Evolutionary conservation across 148 eudicot genomes (phyloP).

Genomic region (Rhododendron mucronatum): DNA sequence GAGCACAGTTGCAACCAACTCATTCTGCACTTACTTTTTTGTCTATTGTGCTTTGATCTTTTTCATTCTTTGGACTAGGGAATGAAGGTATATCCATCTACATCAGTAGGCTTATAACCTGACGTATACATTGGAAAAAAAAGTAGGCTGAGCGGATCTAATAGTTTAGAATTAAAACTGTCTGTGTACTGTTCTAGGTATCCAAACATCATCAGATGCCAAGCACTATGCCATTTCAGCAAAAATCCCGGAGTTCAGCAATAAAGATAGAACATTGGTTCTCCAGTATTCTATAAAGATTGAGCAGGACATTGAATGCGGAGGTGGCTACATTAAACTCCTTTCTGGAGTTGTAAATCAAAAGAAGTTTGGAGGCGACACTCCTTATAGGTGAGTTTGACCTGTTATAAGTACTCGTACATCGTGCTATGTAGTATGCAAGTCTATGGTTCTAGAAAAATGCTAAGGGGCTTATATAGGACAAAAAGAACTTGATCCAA

Average conservation of each 20-base stretch:
- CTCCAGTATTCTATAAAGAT: slow-evolving; percentile 68
- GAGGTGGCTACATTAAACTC: slow-evolving; percentile 83
- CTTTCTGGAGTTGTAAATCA: slow-evolving; percentile 75
- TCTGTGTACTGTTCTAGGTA: slow-evolving; percentile 37
- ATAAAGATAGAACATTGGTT: slow-evolving; percentile 74
- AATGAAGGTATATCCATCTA: not conserved
- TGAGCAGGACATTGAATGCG: slow-evolving; percentile 86
- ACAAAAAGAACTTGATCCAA: not conserved
- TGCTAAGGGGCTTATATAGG: not conserved
- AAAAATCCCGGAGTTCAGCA: slow-evolving; percentile 67
- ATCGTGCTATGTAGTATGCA: not conserved
- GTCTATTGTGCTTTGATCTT: not conserved
- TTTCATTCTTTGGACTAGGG: not conserved
- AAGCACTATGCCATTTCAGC: slow-evolving; percentile 80
- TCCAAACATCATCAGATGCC: slow-evolving; percentile 73
- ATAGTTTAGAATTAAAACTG: not conserved
- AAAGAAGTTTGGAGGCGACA: slow-evolving; percentile 87
- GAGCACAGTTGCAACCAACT: not conserved
- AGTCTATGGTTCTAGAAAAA: not conserved
- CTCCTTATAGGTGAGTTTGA: slow-evolving; percentile 69
- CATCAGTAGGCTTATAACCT: not conserved
- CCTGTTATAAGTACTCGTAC: not conserved
- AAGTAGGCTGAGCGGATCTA: not conserved
- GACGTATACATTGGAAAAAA: not conserved
- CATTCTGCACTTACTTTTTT: not conserved